Percentiles rank a stretch among this genome's conserved stretches.
Evolutionary conservation across 148 eudicot genomes (phyloP).

Genomic region (Euryodendron excelsum): DNA sequence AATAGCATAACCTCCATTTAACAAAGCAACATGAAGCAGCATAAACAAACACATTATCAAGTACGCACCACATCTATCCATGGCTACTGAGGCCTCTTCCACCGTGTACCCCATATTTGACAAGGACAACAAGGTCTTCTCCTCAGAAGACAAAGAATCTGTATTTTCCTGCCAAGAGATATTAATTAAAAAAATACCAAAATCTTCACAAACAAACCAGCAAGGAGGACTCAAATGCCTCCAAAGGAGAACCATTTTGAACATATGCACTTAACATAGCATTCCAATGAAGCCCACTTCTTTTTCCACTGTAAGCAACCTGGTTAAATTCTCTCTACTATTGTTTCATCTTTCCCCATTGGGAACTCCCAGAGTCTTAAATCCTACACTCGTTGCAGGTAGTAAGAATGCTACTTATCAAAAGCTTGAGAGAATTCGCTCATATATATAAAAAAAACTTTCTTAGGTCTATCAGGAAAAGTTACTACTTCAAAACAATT

Average conservation of each 20-base stretch:
- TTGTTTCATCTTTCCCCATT: constrained; percentile 39
- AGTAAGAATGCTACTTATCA: not conserved
- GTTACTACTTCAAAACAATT: not conserved
- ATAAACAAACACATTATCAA: not conserved
- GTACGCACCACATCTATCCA: constrained; percentile 77
- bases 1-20: not conserved
- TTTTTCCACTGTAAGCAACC: constrained; percentile 47
- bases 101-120: constrained; percentile 63
- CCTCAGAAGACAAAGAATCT: constrained; percentile 29
- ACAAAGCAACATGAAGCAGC: not conserved
- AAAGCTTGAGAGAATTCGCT: not conserved
- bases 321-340: constrained; percentile 58
- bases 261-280: constrained; percentile 64
- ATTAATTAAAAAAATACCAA: constrained; percentile 9
- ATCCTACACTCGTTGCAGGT: not conserved
- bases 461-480: not conserved
- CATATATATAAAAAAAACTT: not conserved
- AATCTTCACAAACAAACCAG: not conserved
- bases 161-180: constrained; percentile 33
- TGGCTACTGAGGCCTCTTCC: constrained; percentile 72
- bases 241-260: constrained; percentile 49
- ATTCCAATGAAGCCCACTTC: constrained; percentile 77
- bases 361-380: not conserved
- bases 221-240: constrained; percentile 16
- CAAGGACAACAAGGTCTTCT: constrained; percentile 39